These are phyloP conservation scores for Hyphodiscus sp. DNA, from an alignment of 2,329 filamentous ascomycete genomes.

Conservation along the genomic window DNA sequence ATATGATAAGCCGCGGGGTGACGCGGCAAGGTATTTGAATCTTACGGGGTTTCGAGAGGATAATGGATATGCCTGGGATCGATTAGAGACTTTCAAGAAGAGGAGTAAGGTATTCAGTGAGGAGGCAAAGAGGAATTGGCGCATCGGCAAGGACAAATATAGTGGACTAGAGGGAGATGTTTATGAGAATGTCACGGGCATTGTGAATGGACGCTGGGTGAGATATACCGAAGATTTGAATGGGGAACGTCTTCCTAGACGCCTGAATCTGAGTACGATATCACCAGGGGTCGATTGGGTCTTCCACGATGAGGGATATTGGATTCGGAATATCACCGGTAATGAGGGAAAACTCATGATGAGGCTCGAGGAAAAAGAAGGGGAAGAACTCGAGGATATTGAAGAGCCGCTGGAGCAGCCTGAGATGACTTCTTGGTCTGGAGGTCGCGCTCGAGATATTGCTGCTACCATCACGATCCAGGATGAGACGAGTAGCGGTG, in stretches of 20 bases:
- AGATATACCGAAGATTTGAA: conserved; percentile 21
- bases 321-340: conserved; percentile 77
- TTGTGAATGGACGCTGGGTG: conserved; percentile 28
- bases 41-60: conserved; percentile 69
- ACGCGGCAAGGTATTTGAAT: conserved; percentile 48
- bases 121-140: conserved; percentile 37
- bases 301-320: conserved; percentile 44
- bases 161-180: conserved; percentile 19
- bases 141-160: conserved; percentile 4
- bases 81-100: conserved; percentile 59
- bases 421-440: conserved; percentile 29
- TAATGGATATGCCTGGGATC: conserved; percentile 73
- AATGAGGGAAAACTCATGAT: conserved; percentile 61
- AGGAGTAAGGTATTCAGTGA: conserved; percentile 56
- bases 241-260: conserved; percentile 24
- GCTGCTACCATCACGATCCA: conserved; percentile 65
- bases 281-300: conserved; percentile 61
- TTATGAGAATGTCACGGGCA: conserved; percentile 31
- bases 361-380: conserved; percentile 49
- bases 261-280: conserved; percentile 59
- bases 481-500: conserved; percentile 61
- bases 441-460: conserved; percentile 53
- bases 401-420: background rate
- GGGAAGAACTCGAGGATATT: conserved; percentile 1
- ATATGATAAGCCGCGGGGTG: conserved; percentile 18